phyloP scores from a whole-genome alignment of 805 yeast species.

The Kuraishia cidri region DNA sequence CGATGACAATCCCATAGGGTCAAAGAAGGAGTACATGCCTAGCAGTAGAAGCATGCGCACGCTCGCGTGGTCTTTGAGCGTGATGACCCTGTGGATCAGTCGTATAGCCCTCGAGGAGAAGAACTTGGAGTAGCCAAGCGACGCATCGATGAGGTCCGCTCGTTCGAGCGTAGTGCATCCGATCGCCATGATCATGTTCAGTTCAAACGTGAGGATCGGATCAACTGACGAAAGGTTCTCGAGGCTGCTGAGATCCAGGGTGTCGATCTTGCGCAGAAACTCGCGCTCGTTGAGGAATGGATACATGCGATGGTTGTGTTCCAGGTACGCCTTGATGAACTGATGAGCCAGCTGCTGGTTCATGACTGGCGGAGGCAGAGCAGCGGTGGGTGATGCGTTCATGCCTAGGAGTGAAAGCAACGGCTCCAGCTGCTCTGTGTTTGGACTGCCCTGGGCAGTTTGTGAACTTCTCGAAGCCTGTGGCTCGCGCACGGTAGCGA shows the following conservation, averaged over 20 bases:
- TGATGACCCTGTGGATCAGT: conserved; percentile 11
- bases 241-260: conserved; percentile 10
- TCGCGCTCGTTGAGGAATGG: conserved; percentile 23
- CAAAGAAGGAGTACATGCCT: conserved; percentile 21
- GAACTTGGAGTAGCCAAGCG: conserved; percentile 15
- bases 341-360: conserved; percentile 1
- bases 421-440: no score
- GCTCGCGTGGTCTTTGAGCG: conserved; percentile 13
- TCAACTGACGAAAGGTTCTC: no score
- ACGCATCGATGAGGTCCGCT: conserved; percentile 4
- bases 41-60: conserved; percentile 22
- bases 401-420: no score
- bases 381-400: no score
- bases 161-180: conserved; percentile 15
- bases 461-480: no score
- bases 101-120: conserved; percentile 21
- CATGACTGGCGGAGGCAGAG: no score
- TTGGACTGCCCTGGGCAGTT: no score
- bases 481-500: no score
- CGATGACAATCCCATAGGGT: conserved; percentile 22
- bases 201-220: conserved; percentile 14
- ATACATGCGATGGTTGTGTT: conserved; percentile 23
- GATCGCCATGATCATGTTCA: conserved; percentile 22
- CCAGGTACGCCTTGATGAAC: conserved; percentile 12
- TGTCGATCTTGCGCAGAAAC: conserved; percentile 10